Conservation (phyloP, 306 rosid genomes). For the Pterocarpus santalinus region DNA sequence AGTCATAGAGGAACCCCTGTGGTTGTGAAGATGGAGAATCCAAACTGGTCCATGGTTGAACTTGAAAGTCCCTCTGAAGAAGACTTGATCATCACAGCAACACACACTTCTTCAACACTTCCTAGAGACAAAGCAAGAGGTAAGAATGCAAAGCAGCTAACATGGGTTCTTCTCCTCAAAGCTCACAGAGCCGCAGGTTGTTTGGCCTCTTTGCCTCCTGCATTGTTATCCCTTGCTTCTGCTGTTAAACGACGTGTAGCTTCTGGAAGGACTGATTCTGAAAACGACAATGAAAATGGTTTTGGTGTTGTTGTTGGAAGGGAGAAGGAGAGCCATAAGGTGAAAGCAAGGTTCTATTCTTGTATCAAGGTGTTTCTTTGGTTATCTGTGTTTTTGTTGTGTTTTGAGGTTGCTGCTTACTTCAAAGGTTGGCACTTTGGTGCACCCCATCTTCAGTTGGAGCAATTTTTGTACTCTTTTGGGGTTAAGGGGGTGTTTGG, state of each 20-base stretch:
- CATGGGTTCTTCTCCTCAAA: conserved; percentile 95
- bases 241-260: conserved; percentile 74
- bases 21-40: conserved; percentile 91
- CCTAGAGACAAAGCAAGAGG: conserved; percentile 61
- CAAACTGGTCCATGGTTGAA: conserved; percentile 90
- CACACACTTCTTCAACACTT: conserved; percentile 35
- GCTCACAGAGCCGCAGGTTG: conserved; percentile 96
- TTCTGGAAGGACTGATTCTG: conserved; percentile 73
- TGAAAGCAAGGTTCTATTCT: conserved; percentile 60
- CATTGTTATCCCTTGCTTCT: conserved; percentile 63
- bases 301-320: conserved; percentile 45
- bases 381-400: conserved; percentile 64
- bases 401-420: conserved; percentile 78
- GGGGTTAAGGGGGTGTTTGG: conserved; percentile 65
- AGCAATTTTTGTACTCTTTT: conserved; percentile 51
- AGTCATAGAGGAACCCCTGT: conserved; percentile 72
- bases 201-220: conserved; percentile 71
- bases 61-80: conserved; percentile 80
- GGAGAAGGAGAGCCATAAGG: conserved; percentile 59
- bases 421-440: conserved; percentile 83
- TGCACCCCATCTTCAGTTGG: conserved; percentile 57
- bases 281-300: conserved; percentile 32
- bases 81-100: conserved; percentile 59
- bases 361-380: conserved; percentile 69
- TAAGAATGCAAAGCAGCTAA: conserved; percentile 86